A percentile compares a stretch with the other conserved stretches of the same genome.
phyloP scores from a whole-genome alignment of 2,329 filamentous ascomycete genomes.

The Colletotrichum eremochloae region DNA sequence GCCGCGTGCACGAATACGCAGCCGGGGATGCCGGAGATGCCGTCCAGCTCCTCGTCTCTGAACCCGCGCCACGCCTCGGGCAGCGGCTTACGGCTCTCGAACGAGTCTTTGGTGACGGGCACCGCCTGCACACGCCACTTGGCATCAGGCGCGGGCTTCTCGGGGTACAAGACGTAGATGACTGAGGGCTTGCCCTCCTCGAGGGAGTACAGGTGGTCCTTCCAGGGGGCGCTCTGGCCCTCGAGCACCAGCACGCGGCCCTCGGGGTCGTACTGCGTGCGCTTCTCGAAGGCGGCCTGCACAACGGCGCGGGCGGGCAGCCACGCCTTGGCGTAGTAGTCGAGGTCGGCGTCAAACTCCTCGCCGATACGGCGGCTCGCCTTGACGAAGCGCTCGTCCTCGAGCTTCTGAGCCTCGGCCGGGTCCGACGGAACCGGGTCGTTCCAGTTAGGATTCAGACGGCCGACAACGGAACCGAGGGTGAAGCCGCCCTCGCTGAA shows the following conservation, averaged over 20 bases:
- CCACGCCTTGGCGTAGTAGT: conserved; percentile 83
- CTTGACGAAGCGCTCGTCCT: conserved; percentile 83
- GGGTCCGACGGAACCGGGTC: conserved; percentile 68
- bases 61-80: conserved; percentile 94
- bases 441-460: conserved; percentile 86
- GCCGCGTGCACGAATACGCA: conserved; percentile 94
- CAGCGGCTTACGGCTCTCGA: conserved; percentile 90
- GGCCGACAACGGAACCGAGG: conserved; percentile 85
- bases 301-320: conserved; percentile 88
- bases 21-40: conserved; percentile 75
- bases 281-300: conserved; percentile 78
- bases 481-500: conserved; percentile 88
- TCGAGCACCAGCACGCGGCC: conserved; percentile 88
- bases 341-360: conserved; percentile 85
- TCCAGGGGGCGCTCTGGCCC: conserved; percentile 87
- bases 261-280: conserved; percentile 75
- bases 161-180: conserved; percentile 91
- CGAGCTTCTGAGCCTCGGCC: conserved; percentile 74
- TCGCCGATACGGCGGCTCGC: conserved; percentile 90
- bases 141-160: conserved; percentile 78
- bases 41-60: conserved; percentile 86
- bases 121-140: conserved; percentile 97
- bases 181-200: conserved; percentile 75
- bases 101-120: conserved; percentile 86
- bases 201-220: conserved; percentile 92